Evolutionary conservation across 1,139 yeast genomes (phyloP).

Genomic region (Citeromyces siamensis): DNA sequence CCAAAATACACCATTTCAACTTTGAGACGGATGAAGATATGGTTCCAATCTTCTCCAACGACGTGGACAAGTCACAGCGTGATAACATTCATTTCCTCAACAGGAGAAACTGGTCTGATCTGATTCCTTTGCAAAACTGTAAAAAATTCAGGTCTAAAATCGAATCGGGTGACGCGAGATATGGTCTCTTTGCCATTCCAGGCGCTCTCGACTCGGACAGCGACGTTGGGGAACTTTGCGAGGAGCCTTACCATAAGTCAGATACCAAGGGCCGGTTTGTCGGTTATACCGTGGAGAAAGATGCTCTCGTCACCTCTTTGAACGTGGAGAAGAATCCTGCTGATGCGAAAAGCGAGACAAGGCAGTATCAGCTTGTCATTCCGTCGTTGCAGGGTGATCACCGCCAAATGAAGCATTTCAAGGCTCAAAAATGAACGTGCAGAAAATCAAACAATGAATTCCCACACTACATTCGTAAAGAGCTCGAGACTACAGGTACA

Average conservation of each 20-base stretch:
- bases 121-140: conserved; percentile 25
- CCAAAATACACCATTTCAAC: conserved; percentile 57
- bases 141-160: not conserved
- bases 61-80: conserved; percentile 47
- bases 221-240: not conserved
- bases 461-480: too few relatives aligned
- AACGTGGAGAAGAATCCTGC: conserved; percentile 2
- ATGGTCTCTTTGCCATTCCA: conserved; percentile 2
- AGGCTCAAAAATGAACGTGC: not conserved
- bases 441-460: too few relatives aligned
- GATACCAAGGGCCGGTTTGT: not conserved
- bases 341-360: not conserved
- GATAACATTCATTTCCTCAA: conserved; percentile 54
- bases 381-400: not conserved
- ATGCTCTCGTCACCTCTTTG: not conserved
- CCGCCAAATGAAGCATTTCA: not conserved
- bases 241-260: not conserved
- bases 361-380: conserved; percentile 2
- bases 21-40: conserved; percentile 64
- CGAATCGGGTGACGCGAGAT: conserved; percentile 1
- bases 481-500: too few relatives aligned
- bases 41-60: conserved; percentile 53
- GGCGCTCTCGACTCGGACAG: not conserved
- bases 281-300: not conserved
- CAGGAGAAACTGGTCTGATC: conserved; percentile 65